Evolutionary conservation across 2,329 filamentous ascomycete species (phyloP).

Genomic region (Geosmithia morbida): DNA sequence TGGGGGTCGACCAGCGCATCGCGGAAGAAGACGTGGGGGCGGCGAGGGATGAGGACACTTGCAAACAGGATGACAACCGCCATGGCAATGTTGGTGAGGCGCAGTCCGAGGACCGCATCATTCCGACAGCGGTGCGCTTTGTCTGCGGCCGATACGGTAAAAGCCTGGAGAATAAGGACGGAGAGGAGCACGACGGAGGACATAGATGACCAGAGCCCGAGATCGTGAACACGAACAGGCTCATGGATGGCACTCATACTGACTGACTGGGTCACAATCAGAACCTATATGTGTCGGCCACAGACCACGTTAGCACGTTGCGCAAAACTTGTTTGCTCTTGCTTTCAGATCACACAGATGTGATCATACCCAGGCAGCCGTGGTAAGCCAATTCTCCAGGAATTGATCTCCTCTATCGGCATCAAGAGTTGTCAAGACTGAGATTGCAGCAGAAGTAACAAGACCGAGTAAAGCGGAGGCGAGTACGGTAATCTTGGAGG

Average conservation of each 20-base stretch:
- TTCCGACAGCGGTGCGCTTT: background rate
- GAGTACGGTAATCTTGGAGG: conserved; percentile 39
- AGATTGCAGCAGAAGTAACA: conserved; percentile 38
- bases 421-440: conserved; percentile 33
- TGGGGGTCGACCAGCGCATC: conserved; percentile 48
- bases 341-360: background rate
- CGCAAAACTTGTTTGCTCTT: background rate
- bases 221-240: conserved; percentile 34
- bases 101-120: conserved; percentile 26
- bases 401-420: conserved; percentile 20
- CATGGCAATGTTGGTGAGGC: conserved; percentile 29
- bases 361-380: conserved; percentile 43
- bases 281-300: conserved; percentile 20
- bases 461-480: conserved; percentile 39
- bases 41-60: conserved; percentile 45
- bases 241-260: conserved; percentile 32
- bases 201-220: conserved; percentile 36
- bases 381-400: conserved; percentile 44
- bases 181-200: conserved; percentile 29
- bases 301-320: background rate
- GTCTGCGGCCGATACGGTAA: conserved; percentile 16
- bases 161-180: conserved; percentile 29
- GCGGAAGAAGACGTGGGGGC: conserved; percentile 50
- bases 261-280: conserved; percentile 36
- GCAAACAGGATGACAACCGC: conserved; percentile 29